Conservation (phyloP, 2,329 filamentous ascomycete species). For the Mycosphaerella sp. region DNA sequence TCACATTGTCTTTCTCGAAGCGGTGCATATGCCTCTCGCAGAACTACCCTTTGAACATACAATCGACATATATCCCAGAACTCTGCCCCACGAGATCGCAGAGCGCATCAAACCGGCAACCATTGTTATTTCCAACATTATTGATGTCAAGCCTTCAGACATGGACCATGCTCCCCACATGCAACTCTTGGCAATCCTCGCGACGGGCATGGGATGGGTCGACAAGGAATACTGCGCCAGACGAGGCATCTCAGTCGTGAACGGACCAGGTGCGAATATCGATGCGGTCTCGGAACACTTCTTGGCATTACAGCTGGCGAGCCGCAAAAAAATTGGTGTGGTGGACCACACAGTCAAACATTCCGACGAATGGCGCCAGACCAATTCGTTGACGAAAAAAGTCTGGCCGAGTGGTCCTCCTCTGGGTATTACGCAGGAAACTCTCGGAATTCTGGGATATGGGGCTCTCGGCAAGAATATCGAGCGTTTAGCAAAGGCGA, state of each 20-base stretch:
- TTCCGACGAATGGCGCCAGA: conserved; percentile 17
- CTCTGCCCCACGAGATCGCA: conserved; percentile 26
- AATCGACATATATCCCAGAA: conserved; percentile 22
- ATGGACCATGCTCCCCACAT: conserved; percentile 21
- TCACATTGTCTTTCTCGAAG: conserved; percentile 22
- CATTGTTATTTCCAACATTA: conserved; percentile 20
- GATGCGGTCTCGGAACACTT: conserved; percentile 22
- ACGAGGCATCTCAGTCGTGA: conserved; percentile 16
- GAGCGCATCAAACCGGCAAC: conserved; percentile 20
- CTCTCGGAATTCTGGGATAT: conserved; percentile 19
- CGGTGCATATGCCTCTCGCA: conserved; percentile 18
- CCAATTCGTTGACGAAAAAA: conserved; percentile 16
- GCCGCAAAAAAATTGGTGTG: conserved; percentile 14
- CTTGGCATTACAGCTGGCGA: conserved; percentile 17
- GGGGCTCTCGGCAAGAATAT: conserved; percentile 20
- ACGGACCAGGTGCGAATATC: conserved; percentile 18
- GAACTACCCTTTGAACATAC: conserved; percentile 16
- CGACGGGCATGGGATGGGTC: conserved; percentile 22
- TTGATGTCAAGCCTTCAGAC: conserved; percentile 17
- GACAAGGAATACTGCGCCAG: conserved; percentile 20
- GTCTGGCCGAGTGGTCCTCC: conserved; percentile 19
- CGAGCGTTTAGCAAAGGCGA: conserved; percentile 9
- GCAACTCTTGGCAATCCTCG: conserved; percentile 18
- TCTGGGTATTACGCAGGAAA: conserved; percentile 18
- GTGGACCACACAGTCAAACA: conserved; percentile 19